These are phyloP conservation scores for Talaromyces islandicus DNA, from an alignment of 2,329 filamentous ascomycete genomes.

Conservation along the genomic window DNA sequence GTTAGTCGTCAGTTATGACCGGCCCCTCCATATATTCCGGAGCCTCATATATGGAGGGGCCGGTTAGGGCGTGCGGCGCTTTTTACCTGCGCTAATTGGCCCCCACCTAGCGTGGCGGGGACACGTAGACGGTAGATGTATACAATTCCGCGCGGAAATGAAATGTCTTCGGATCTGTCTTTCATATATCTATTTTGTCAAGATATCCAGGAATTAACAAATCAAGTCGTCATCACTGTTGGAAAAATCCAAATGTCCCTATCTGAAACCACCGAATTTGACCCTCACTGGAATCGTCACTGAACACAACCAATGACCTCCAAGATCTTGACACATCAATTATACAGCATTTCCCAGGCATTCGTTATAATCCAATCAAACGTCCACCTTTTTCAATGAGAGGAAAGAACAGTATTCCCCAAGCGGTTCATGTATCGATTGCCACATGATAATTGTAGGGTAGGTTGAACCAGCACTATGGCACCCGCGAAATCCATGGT, in stretches of 20 bases:
- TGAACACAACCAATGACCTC: neutral
- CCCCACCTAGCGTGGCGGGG: too few species aligned
- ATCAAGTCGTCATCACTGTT: neutral
- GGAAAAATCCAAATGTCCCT: neutral
- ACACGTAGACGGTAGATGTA: too few species aligned
- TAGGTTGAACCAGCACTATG: neutral
- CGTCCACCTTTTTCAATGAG: neutral
- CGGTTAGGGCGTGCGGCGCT: neutral
- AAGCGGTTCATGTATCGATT: neutral
- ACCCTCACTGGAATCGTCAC: neutral
- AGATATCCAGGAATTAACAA: neutral
- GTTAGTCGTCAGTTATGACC: neutral
- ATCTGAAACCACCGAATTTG: neutral
- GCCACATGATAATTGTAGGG: neutral
- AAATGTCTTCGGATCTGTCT: too few species aligned
- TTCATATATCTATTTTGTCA: neutral
- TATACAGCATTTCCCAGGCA: neutral
- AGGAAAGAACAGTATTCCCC: neutral
- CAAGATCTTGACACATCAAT: too few species aligned
- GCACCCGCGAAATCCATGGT: neutral
- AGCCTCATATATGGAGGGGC: too few species aligned
- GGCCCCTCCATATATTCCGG: too few species aligned
- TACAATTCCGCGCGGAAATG: too few species aligned
- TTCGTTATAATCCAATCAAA: neutral
- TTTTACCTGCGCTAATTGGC: neutral